Evolutionary conservation across 176 grass and related monocot species (phyloP).

Genomic region (Aegilops sharonensis): DNA sequence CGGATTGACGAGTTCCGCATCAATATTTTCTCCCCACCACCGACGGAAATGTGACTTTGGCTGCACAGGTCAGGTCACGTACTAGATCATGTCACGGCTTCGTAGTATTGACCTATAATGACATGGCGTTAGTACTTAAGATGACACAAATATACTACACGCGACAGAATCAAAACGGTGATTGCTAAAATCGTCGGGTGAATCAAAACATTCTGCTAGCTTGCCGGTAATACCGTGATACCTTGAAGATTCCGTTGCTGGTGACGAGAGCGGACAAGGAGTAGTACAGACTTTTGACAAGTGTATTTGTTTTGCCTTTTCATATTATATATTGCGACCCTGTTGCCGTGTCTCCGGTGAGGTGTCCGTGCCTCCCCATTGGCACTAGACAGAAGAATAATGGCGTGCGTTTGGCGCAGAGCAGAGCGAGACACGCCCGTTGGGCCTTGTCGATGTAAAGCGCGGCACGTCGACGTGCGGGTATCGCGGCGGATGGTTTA

Average conservation of each 20-base stretch:
- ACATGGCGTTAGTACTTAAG: constrained; percentile 13
- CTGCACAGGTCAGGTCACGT: not conserved
- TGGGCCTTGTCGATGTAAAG: constrained; percentile 31
- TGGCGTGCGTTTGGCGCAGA: not conserved
- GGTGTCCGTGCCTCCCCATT: constrained; percentile 28
- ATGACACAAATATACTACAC: not conserved
- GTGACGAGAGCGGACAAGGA: not conserved
- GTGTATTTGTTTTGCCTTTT: not conserved
- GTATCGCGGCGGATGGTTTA: not conserved
- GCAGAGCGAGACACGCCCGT: constrained; percentile 22
- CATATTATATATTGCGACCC: not conserved
- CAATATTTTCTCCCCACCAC: not conserved
- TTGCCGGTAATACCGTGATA: not conserved
- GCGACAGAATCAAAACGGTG: not conserved
- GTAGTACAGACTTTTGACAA: constrained; percentile 7
- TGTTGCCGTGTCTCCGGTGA: constrained; percentile 11
- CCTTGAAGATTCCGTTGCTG: constrained; percentile 20
- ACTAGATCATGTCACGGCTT: not conserved
- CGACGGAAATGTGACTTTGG: constrained; percentile 3
- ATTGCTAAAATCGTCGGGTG: not conserved
- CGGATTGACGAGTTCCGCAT: constrained; percentile 2
- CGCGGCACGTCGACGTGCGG: not conserved
- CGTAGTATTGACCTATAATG: constrained; percentile 3
- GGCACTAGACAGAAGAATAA: constrained; percentile 12
- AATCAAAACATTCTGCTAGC: constrained; percentile 1